These are phyloP conservation scores for Rhodotorula sp. DNA, from an alignment of 1,284 basidiomycete species.

Conservation along the genomic window DNA sequence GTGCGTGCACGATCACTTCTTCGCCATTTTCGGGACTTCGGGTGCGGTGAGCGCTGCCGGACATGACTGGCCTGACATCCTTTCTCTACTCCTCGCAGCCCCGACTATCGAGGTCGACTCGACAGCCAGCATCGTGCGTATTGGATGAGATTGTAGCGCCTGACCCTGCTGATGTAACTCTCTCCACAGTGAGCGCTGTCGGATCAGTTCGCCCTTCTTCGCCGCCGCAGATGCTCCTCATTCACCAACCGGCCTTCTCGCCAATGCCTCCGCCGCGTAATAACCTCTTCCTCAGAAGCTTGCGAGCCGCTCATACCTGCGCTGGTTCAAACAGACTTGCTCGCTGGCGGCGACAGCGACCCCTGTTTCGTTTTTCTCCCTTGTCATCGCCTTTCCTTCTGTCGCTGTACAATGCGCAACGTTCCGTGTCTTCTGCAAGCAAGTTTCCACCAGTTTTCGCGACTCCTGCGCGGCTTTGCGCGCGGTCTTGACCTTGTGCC, in stretches of 20 bases:
- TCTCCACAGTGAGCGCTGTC: not conserved
- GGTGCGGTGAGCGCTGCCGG: not conserved
- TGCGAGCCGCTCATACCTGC: not conserved
- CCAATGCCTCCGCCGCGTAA: no score
- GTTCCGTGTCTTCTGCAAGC: no score
- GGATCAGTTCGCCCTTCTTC: not conserved
- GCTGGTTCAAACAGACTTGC: not conserved
- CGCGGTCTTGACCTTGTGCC: no score
- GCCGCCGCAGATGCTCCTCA: no score
- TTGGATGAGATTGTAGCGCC: not conserved
- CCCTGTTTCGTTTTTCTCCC: no score
- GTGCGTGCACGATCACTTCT: conserved; percentile 46
- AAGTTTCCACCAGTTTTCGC: no score
- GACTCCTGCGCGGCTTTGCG: no score
- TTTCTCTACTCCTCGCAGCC: conserved; percentile 43
- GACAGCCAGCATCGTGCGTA: conserved; percentile 38
- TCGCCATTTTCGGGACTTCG: not conserved
- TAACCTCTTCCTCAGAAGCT: not conserved
- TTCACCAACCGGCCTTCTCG: no score
- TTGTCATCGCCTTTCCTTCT: no score
- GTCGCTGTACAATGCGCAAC: no score
- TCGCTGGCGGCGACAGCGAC: not conserved
- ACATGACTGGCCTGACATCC: fast-evolving
- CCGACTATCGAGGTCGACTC: conserved; percentile 78
- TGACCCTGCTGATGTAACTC: not conserved